These are phyloP conservation scores for Amanita rubescens DNA, from an alignment of 768 basidiomycete species.

Conservation along the genomic window DNA sequence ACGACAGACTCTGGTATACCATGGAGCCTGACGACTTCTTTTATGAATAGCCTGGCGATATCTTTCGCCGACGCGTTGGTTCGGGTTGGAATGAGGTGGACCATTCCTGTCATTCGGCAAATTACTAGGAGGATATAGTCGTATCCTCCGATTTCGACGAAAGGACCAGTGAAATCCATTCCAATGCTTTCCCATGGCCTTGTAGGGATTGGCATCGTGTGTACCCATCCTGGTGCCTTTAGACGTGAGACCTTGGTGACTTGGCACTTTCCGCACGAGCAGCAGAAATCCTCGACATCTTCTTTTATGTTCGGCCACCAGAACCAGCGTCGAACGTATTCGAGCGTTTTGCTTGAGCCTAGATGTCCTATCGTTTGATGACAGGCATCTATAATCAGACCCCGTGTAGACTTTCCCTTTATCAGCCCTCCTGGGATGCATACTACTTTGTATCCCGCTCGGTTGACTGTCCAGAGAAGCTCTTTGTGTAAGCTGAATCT, in stretches of 20 bases:
- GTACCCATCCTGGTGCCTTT: slow-evolving; percentile 17
- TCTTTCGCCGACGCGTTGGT: slow-evolving; percentile 14
- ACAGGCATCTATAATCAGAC: not conserved
- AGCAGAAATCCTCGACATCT: slow-evolving; percentile 13
- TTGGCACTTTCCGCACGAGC: slow-evolving; percentile 14
- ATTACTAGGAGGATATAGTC: slow-evolving; percentile 21
- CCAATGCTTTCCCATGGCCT: slow-evolving; percentile 25
- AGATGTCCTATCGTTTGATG: not conserved
- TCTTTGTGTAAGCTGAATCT: not conserved
- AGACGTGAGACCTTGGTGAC: slow-evolving; percentile 11
- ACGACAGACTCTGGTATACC: slow-evolving; percentile 19
- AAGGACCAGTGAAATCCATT: slow-evolving; percentile 29
- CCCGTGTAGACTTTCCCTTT: not conserved
- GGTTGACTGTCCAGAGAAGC: not conserved
- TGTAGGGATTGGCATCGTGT: slow-evolving; percentile 16
- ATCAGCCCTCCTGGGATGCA: not conserved
- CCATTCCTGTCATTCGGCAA: slow-evolving; percentile 17
- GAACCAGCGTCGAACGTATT: slow-evolving; percentile 19
- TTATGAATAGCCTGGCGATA: slow-evolving; percentile 15
- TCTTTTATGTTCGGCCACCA: slow-evolving; percentile 18
- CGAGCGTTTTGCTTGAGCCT: not conserved
- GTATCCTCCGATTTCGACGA: slow-evolving; percentile 18
- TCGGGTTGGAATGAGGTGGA: slow-evolving; percentile 18
- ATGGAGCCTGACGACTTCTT: slow-evolving; percentile 19
- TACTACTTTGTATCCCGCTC: not conserved